Evolutionary conservation across 371 early-diverging fungal genomes (phyloP).

Genomic region (Fennellomyces sp.): DNA sequence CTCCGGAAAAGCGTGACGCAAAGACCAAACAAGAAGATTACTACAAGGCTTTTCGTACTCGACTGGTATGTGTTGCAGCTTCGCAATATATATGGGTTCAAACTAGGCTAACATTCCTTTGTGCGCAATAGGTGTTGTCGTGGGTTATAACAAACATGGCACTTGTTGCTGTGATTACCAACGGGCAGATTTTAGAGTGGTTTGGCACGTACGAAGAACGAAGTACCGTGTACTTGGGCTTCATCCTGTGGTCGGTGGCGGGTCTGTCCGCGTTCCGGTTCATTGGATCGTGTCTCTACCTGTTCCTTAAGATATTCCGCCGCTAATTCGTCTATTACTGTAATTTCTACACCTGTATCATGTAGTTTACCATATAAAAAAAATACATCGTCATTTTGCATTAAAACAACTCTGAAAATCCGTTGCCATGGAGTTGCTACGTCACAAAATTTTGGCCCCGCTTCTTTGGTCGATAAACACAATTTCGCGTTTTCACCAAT

Average conservation of each 20-base stretch:
- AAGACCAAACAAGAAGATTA: conserved; percentile 85
- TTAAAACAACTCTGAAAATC: too few relatives aligned
- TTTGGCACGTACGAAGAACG: conserved; percentile 41
- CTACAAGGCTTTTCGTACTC: conserved; percentile 87
- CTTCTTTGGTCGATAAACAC: conserved; percentile 1
- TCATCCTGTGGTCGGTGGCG: conserved; percentile 90
- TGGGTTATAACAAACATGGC: conserved; percentile 90
- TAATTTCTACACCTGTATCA: conserved; percentile 19
- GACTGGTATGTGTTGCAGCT: conserved; percentile 22
- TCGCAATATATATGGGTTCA: too few relatives aligned
- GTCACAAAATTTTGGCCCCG: not conserved
- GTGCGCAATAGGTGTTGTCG: conserved; percentile 41
- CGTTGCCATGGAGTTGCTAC: too few relatives aligned
- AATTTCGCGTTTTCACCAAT: not conserved
- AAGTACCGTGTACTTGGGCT: conserved; percentile 75
- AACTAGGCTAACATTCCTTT: conserved; percentile 30
- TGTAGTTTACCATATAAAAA: too few relatives aligned
- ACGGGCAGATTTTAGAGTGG: conserved; percentile 29
- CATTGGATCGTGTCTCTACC: conserved; percentile 75
- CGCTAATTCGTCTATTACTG: conserved; percentile 1
- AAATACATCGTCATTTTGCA: too few relatives aligned
- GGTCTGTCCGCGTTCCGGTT: conserved; percentile 82
- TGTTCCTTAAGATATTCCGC: conserved; percentile 57
- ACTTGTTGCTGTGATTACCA: conserved; percentile 65
- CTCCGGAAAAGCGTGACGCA: conserved; percentile 67